Percentiles rank a stretch among this genome's conserved stretches.
Evolutionary conservation across 1,139 yeast species (phyloP).

Genomic region (Blastobotrys indianensis): DNA sequence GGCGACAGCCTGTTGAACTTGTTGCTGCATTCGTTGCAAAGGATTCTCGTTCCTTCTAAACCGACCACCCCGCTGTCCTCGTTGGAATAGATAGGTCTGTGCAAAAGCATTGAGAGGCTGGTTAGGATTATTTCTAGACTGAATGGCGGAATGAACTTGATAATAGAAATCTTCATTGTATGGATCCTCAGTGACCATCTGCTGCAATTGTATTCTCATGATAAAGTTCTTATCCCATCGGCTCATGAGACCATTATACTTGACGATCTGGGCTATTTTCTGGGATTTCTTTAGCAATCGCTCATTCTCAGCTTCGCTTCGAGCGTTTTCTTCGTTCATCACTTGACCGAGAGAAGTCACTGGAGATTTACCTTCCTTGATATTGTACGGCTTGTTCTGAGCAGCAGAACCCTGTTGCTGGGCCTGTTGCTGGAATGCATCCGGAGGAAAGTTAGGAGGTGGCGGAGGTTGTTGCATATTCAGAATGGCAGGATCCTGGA

Average conservation of each 20-base stretch:
- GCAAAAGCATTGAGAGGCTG: slow-evolving; percentile 62
- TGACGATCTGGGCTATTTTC: slow-evolving; percentile 71
- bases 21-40: slow-evolving; percentile 96
- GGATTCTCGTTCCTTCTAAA: slow-evolving; percentile 81
- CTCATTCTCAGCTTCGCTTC: slow-evolving; percentile 23
- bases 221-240: slow-evolving; percentile 95
- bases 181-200: slow-evolving; percentile 95
- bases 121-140: slow-evolving; percentile 47
- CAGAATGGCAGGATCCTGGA: slow-evolving; percentile 25
- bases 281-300: slow-evolving; percentile 64
- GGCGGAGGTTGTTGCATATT: slow-evolving; percentile 1
- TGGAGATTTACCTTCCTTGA: slow-evolving; percentile 5
- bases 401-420: not conserved
- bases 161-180: slow-evolving; percentile 94
- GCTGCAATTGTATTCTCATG: slow-evolving; percentile 88
- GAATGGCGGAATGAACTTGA: slow-evolving; percentile 87
- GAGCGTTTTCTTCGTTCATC: slow-evolving; percentile 33
- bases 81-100: slow-evolving; percentile 88
- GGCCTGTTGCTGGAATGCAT: slow-evolving; percentile 29
- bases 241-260: slow-evolving; percentile 90
- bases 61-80: slow-evolving; percentile 83
- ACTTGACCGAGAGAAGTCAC: slow-evolving; percentile 26
- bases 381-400: not conserved
- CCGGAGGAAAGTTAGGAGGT: slow-evolving; percentile 1
- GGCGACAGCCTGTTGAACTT: slow-evolving; percentile 93